phyloP scores from a whole-genome alignment of 2,329 filamentous ascomycete species.

The Hymenoscyphus fraxineus region DNA sequence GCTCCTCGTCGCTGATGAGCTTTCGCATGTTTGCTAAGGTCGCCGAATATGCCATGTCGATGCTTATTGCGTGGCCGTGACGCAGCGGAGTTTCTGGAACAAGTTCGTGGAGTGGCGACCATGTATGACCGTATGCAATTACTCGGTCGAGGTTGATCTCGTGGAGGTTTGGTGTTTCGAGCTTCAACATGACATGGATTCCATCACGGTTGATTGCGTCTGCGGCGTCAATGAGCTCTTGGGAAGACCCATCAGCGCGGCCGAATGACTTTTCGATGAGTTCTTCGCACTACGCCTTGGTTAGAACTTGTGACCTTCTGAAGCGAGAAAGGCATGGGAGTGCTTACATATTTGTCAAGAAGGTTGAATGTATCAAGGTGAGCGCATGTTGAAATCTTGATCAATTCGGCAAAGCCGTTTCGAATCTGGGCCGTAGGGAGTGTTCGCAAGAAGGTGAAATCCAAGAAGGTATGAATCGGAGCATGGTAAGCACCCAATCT shows the following conservation, averaged over 20 bases:
- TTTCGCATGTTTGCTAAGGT: slow-evolving; percentile 63
- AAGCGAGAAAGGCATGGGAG: not conserved
- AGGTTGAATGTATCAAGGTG: slow-evolving; percentile 63
- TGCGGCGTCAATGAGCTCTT: slow-evolving; percentile 56
- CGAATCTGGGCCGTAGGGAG: slow-evolving; percentile 65
- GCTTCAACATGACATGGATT: slow-evolving; percentile 69
- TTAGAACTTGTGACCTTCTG: not conserved
- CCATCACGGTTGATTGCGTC: slow-evolving; percentile 66
- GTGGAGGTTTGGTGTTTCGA: slow-evolving; percentile 70
- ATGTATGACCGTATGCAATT: slow-evolving; percentile 72
- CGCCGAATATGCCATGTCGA: slow-evolving; percentile 73
- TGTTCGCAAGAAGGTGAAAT: slow-evolving; percentile 68
- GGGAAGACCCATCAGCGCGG: slow-evolving; percentile 50
- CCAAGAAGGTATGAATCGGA: slow-evolving; percentile 67
- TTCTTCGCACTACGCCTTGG: slow-evolving; percentile 50
- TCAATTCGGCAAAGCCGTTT: slow-evolving; percentile 71
- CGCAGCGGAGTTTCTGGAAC: slow-evolving; percentile 64
- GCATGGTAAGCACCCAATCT: slow-evolving; percentile 67
- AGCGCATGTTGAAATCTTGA: slow-evolving; percentile 71
- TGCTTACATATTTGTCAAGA: slow-evolving; percentile 53
- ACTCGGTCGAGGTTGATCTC: slow-evolving; percentile 70
- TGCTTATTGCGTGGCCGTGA: slow-evolving; percentile 70
- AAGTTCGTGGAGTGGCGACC: slow-evolving; percentile 70
- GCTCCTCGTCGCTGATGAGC: slow-evolving; percentile 56
- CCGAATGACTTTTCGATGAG: slow-evolving; percentile 64